Evolutionary conservation across 768 basidiomycete species (phyloP).

Genomic region (Leccinum truebloodii): DNA sequence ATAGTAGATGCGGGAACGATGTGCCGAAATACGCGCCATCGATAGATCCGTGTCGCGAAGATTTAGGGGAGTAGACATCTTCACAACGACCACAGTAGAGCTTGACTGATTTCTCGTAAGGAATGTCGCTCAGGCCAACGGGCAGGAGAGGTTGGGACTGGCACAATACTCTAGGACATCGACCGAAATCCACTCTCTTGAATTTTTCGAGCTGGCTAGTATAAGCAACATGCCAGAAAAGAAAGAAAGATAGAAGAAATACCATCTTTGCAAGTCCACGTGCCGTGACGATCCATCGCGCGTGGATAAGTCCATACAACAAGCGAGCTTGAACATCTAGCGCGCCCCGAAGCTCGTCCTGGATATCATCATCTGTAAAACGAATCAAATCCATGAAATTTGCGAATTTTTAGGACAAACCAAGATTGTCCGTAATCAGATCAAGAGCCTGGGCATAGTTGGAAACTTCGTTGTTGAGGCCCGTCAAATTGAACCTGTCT

Average conservation of each 20-base stretch:
- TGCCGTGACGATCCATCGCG: constrained; percentile 94
- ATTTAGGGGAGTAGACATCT: constrained; percentile 98
- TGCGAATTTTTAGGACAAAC: constrained; percentile 46
- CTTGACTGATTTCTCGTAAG: constrained; percentile 98
- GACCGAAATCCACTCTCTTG: constrained; percentile 97
- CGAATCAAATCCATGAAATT: background rate
- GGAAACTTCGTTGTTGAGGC: constrained; percentile 92
- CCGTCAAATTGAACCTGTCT: constrained; percentile 97
- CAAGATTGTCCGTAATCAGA: constrained; percentile 93
- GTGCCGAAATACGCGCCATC: constrained; percentile 99
- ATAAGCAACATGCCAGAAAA: constrained; percentile 3
- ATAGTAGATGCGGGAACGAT: constrained; percentile 94
- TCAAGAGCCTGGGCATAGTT: constrained; percentile 95
- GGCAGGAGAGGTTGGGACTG: constrained; percentile 93
- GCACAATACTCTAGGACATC: constrained; percentile 97
- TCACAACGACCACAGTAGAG: constrained; percentile 98
- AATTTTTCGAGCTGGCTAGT: constrained; percentile 84
- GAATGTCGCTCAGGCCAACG: constrained; percentile 94
- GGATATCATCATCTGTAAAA: constrained; percentile 82
- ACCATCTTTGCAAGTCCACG: constrained; percentile 97
- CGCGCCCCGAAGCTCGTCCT: constrained; percentile 89
- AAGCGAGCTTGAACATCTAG: constrained; percentile 92
- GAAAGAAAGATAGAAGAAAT: constrained; percentile 7
- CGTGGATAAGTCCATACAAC: constrained; percentile 95
- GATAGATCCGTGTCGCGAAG: constrained; percentile 93